Evolutionary conservation across 371 early-diverging fungal species (phyloP), one percentile per base, ranked within the genome.

Genomic region (Blakeslea trispora): DNA sequence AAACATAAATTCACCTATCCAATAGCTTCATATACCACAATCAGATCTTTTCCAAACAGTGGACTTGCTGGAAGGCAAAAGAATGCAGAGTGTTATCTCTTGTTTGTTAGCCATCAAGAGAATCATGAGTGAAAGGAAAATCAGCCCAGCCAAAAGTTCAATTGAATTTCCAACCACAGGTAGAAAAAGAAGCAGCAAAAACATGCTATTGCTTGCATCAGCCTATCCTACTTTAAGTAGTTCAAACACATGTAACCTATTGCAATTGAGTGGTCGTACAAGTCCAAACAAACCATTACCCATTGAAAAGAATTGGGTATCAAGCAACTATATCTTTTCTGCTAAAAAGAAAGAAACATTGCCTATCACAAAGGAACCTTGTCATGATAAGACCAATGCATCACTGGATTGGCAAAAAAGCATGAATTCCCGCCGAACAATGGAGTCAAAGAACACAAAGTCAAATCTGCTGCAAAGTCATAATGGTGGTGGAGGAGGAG

Each of bases 1-100:
- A 22, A 23, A 13, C 3, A 7, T 8, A 35, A 45, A 18, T 31
- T 43, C 21, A 50, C 13, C 18, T 10, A 24, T 17, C 32, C 14
- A 32, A 11, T 69, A 83, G 77, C 79, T 91, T 45, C 92, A 92
- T n/a, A 72, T 94, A 39, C 81, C 87, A 46, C 85, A 88, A 57
- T 79, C 90, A 28, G 94, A 96, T 61, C 66, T 95, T 48, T 97
- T 97, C 71, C 90, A 94, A 66, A 96, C 98, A 0, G 89, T 91
- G 5, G 98, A 97, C 68, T 69, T 97, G 23, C 91, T 88, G 63
- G 96, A 97, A 55, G 92, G 83, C 47, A 94, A 91, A 63, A 85
- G 95, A 70, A 88, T 96, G 84, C 80, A 77, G 17, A 87, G 86
- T 59, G 91, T 61, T 5, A 45, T 54, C 24, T 54, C 62, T 14